A percentile compares a stretch with the other conserved stretches of the same genome.
Conservation (phyloP, 2,329 filamentous ascomycete genomes). For the Macrophomina pseudophaseolina region DNA sequence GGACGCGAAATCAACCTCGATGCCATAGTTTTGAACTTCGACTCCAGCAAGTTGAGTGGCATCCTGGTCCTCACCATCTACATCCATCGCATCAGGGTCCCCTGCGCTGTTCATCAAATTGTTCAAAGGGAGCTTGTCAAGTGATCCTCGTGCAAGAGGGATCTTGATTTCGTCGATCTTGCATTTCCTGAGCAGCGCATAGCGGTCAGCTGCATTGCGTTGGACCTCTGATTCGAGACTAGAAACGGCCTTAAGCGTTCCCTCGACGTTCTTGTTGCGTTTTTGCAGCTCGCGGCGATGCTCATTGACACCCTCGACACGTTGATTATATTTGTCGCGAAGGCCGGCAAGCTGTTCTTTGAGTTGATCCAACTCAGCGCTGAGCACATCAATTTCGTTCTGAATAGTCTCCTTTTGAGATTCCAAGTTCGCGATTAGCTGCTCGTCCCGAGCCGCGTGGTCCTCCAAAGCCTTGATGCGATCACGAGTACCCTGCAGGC, state of each 20-base stretch:
- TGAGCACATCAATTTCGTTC: conserved; percentile 71
- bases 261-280: conserved; percentile 82
- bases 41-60: conserved; percentile 57
- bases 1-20: conserved; percentile 82
- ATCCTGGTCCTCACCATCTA: conserved; percentile 73
- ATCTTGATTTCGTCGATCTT: conserved; percentile 92
- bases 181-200: conserved; percentile 82
- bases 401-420: conserved; percentile 76
- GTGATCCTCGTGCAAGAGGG: conserved; percentile 75
- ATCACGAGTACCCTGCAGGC: conserved; percentile 70
- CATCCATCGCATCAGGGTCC: conserved; percentile 89
- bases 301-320: conserved; percentile 76
- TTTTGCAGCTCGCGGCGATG: conserved; percentile 82
- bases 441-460: conserved; percentile 68
- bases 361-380: conserved; percentile 77
- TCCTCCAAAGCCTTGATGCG: conserved; percentile 73
- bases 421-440: conserved; percentile 71
- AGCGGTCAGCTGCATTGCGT: conserved; percentile 81
- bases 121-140: conserved; percentile 87
- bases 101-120: conserved; percentile 66
- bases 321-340: conserved; percentile 70
- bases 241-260: conserved; percentile 73
- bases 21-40: conserved; percentile 85
- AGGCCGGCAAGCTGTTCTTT: conserved; percentile 73
- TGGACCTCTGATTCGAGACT: conserved; percentile 84